Percentiles rank a stretch among this genome's conserved stretches.
These are phyloP conservation scores for Chernovozyma aurita DNA, from an alignment of 1,139 yeast species.

Conservation along the genomic window DNA sequence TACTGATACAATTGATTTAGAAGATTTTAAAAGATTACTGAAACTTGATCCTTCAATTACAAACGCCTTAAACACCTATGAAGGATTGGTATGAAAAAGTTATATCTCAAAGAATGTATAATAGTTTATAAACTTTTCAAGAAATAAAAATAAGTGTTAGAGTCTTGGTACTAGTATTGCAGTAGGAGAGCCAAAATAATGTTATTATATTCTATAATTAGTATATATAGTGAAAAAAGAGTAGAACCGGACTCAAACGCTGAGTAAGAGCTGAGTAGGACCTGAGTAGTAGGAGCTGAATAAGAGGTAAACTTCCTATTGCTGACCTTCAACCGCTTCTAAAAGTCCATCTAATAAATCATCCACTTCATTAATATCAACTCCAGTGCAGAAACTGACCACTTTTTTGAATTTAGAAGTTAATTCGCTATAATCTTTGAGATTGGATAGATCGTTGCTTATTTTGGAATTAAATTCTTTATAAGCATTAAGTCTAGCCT, in stretches of 20 bases:
- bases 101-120: neutral
- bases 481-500: conserved; percentile 81
- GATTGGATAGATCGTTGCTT: conserved; percentile 49
- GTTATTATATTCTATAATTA: no score
- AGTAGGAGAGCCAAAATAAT: no score
- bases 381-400: conserved; percentile 87
- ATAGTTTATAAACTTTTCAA: no score
- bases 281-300: no score
- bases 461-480: conserved; percentile 27
- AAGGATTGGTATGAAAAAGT: conserved; percentile 56
- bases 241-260: no score
- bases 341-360: conserved; percentile 77
- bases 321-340: conserved; percentile 78
- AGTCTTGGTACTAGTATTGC: no score
- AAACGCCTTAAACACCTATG: conserved; percentile 75
- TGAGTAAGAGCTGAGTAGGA: no score
- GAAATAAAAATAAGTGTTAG: no score
- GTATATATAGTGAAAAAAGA: conserved; percentile 2
- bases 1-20: conserved; percentile 59
- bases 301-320: no score
- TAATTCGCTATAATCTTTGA: conserved; percentile 54
- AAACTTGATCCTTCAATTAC: conserved; percentile 80
- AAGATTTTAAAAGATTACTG: conserved; percentile 79
- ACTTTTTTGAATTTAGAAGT: conserved; percentile 86
- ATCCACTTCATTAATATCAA: conserved; percentile 71